Evolutionary conservation across 2,329 filamentous ascomycete genomes (phyloP).

Genomic region (Neopestalotiopsis clavispora): DNA sequence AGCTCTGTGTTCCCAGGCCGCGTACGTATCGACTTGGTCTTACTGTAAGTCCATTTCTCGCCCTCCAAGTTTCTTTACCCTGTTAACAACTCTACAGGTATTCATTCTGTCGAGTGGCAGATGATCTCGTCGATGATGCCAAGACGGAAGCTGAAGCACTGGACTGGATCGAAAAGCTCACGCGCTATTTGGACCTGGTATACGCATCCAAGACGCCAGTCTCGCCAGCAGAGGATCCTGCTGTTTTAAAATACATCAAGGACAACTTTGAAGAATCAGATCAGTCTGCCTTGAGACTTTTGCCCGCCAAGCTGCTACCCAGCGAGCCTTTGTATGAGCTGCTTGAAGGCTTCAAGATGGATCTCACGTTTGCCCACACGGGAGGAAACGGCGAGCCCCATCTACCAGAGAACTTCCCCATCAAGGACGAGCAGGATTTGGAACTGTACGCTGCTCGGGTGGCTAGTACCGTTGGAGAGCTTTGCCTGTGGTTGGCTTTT

Average conservation of each 20-base stretch:
- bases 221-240: constrained; percentile 27
- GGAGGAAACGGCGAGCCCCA: constrained; percentile 13
- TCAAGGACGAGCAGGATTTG: constrained; percentile 62
- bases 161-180: constrained; percentile 63
- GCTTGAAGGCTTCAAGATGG: constrained; percentile 71
- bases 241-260: constrained; percentile 41
- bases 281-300: constrained; percentile 59
- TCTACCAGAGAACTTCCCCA: constrained; percentile 51
- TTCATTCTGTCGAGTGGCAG: constrained; percentile 75
- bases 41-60: constrained; percentile 51
- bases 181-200: constrained; percentile 58
- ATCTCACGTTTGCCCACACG: constrained; percentile 57
- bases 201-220: constrained; percentile 42
- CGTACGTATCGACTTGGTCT: constrained; percentile 69
- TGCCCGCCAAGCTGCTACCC: constrained; percentile 63
- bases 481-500: constrained; percentile 71
- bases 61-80: neutral
- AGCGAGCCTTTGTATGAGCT: constrained; percentile 66
- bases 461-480: constrained; percentile 73
- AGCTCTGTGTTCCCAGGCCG: constrained; percentile 72
- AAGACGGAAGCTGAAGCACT: constrained; percentile 54
- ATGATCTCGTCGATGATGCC: constrained; percentile 75
- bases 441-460: constrained; percentile 69
- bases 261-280: constrained; percentile 56
- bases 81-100: constrained; percentile 51